Percentiles rank a stretch among this genome's conserved stretches.
Evolutionary conservation across 208 protist species (phyloP).

Genomic region (Leishmania guyanensis): DNA sequence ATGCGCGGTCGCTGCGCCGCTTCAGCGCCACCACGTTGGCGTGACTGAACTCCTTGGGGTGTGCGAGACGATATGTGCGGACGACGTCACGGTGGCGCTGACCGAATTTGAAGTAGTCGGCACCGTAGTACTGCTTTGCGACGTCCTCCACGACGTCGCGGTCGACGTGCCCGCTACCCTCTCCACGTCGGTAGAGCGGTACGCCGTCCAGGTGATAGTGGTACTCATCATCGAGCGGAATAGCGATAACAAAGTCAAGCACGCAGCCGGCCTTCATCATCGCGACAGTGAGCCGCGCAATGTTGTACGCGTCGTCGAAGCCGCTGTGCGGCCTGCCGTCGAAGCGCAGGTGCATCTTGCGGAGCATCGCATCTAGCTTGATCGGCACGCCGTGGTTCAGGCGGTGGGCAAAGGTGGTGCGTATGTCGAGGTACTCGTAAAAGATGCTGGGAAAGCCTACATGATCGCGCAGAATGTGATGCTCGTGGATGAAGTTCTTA

Average conservation of each 20-base stretch:
- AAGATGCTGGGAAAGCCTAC: slow-evolving; percentile 79
- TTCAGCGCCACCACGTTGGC: slow-evolving; percentile 43
- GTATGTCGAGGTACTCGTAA: slow-evolving; percentile 91
- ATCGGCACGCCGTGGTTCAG: slow-evolving; percentile 72
- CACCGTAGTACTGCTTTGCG: slow-evolving; percentile 78
- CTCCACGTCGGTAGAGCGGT: slow-evolving; percentile 79
- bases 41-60: slow-evolving; percentile 55
- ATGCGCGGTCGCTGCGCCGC: slow-evolving; percentile 38
- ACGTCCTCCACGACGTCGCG: slow-evolving; percentile 87
- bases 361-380: slow-evolving; percentile 84
- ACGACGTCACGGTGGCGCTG: slow-evolving; percentile 56
- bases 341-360: slow-evolving; percentile 67
- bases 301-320: slow-evolving; percentile 92
- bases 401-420: slow-evolving; percentile 79
- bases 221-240: slow-evolving; percentile 68
- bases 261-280: slow-evolving; percentile 86
- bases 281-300: slow-evolving; percentile 80
- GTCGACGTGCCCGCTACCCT: slow-evolving; percentile 78
- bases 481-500: slow-evolving; percentile 80
- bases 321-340: slow-evolving; percentile 88
- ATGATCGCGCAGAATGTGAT: slow-evolving; percentile 78
- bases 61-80: slow-evolving; percentile 49
- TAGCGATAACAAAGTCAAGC: slow-evolving; percentile 78
- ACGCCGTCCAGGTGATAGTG: slow-evolving; percentile 67
- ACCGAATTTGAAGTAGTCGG: slow-evolving; percentile 80